Evolutionary conservation across 2,329 filamentous ascomycete species (phyloP), one percentile per base, ranked within the genome.

Genomic region (Massarina eburnea): DNA sequence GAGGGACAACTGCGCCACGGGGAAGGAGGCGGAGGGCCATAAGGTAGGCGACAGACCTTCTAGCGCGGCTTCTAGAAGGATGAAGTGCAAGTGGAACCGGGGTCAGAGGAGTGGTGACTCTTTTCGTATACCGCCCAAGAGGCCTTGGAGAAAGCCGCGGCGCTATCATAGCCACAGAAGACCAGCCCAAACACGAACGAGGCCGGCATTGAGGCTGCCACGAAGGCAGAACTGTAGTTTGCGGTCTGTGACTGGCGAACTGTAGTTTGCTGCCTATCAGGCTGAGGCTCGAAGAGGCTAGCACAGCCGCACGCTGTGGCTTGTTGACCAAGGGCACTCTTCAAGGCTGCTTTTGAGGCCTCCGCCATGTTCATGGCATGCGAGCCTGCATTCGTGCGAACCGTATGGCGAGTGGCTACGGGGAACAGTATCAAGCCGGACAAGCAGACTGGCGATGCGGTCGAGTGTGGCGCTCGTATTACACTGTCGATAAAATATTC

Each of bases 181-280:
- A 48, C 41, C 42, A 52, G 50, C 49, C 46, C 40, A 41, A 53
- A 49, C 44, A 57, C 53, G 58, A 57, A 48, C 54, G 39, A 58
- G 52, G 54, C 51, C 57, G 54, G 21, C 17, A 53, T 42, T 46
- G 39, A 51, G 49, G 46, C 48, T 45, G 33, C 43, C 35, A 42
- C 27, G 51, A 49, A 64, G 61, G 59, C 61, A 64, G 59, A 61
- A 57, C 51, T 47, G 49, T 48, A 20, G 47, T 45, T 17, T 43
- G 42, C 48, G 51, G 48, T 21, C 46, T 46, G 43, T 40, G 44
- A 54, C 41, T 54, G 54, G 58, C 51, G 57, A 59, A 58, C 53
- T 43, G 32, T 47, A 20, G 57, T 59, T 67, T 52, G 64, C 38
- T 68, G 64, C 64, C 64, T 67, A 51, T 37, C 39, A 43, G 55